Conservation (phyloP, 805 yeast genomes). For the Zygosaccharomyces bisporus region DNA sequence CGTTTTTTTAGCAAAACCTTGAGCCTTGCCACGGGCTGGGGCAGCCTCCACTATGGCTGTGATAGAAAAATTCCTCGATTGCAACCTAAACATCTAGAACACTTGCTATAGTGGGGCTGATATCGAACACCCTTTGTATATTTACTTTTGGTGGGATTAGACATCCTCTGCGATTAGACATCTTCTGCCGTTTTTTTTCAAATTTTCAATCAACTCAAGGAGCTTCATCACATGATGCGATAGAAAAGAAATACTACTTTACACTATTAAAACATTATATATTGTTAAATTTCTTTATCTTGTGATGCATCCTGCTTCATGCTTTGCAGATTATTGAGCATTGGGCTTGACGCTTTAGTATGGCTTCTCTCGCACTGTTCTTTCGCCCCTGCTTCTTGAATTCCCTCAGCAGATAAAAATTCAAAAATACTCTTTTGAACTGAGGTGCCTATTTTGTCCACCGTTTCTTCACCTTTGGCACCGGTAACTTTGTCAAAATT, state of each 20-base stretch:
- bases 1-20: conserved; percentile 31
- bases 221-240: neutral
- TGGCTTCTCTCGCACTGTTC: neutral
- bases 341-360: neutral
- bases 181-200: neutral
- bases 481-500: conserved; percentile 57
- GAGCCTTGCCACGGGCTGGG: conserved; percentile 29
- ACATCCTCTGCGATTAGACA: too few species aligned
- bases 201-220: conserved; percentile 4
- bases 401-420: conserved; percentile 42
- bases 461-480: conserved; percentile 43
- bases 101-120: neutral
- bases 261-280: neutral
- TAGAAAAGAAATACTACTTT: neutral
- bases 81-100: conserved; percentile 21
- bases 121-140: neutral
- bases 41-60: conserved; percentile 20
- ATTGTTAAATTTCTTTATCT: neutral
- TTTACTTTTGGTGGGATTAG: neutral
- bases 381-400: conserved; percentile 19
- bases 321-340: neutral
- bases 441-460: conserved; percentile 27
- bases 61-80: conserved; percentile 18
- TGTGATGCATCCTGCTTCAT: neutral
- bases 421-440: conserved; percentile 39